phyloP scores from a whole-genome alignment of 2,329 filamentous ascomycete genomes.

The Emericellopsis cladophorae region DNA sequence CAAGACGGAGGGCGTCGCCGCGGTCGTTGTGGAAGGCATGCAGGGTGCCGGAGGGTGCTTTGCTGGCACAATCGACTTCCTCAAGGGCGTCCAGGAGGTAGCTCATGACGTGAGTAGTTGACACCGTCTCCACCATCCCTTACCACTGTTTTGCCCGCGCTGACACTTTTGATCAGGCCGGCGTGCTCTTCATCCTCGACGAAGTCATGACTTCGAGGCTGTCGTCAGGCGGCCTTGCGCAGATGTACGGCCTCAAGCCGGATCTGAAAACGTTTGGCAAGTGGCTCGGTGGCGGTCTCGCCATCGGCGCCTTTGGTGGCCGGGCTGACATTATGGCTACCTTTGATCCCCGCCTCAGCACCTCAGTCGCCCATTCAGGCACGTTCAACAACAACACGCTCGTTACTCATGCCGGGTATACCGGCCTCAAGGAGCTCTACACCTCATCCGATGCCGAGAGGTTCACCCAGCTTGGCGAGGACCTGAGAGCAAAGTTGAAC shows the following conservation, averaged over 20 bases:
- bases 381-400: slow-evolving; percentile 58
- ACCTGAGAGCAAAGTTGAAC: slow-evolving; percentile 15
- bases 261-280: slow-evolving; percentile 56
- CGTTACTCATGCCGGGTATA: slow-evolving; percentile 42
- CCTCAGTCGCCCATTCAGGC: slow-evolving; percentile 39
- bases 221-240: slow-evolving; percentile 32
- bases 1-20: slow-evolving; percentile 35
- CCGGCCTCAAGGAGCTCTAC: slow-evolving; percentile 21
- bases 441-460: slow-evolving; percentile 15
- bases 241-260: slow-evolving; percentile 29
- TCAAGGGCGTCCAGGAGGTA: slow-evolving; percentile 33
- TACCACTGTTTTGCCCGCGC: not conserved
- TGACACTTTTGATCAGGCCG: slow-evolving; percentile 15
- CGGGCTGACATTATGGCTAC: slow-evolving; percentile 42
- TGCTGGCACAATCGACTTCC: slow-evolving; percentile 34
- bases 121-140: not conserved
- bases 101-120: slow-evolving; percentile 22
- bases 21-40: slow-evolving; percentile 54
- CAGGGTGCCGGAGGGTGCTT: slow-evolving; percentile 51
- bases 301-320: slow-evolving; percentile 57
- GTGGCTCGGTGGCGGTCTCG: slow-evolving; percentile 52
- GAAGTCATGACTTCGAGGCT: slow-evolving; percentile 60
- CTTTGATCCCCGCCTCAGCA: slow-evolving; percentile 34
- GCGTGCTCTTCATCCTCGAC: slow-evolving; percentile 53
- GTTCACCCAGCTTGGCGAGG: slow-evolving; percentile 18